Evolutionary conservation across 305 asterid genomes (phyloP).

Genomic region (Fraxinus greggii): DNA sequence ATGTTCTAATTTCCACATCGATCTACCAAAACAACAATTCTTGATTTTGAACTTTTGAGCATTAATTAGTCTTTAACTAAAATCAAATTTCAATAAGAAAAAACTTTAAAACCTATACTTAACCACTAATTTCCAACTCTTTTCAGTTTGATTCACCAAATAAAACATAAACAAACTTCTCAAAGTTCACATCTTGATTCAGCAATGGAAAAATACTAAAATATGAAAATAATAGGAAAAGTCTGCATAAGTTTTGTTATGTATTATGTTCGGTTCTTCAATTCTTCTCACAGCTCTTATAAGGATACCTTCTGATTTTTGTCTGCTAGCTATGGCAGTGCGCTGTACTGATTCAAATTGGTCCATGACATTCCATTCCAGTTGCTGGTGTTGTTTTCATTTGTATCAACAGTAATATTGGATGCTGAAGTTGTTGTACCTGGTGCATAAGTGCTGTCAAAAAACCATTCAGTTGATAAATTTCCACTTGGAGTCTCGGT

Average conservation of each 20-base stretch:
- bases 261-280: background rate
- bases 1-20: background rate
- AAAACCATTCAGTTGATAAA: constrained; percentile 56
- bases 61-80: background rate
- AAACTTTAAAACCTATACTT: background rate
- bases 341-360: constrained; percentile 3
- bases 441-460: constrained; percentile 31
- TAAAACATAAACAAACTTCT: background rate
- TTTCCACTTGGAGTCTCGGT: constrained; percentile 21
- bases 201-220: background rate
- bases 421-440: constrained; percentile 19
- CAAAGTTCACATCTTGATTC: background rate
- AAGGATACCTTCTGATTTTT: background rate
- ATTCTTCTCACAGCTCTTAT: background rate
- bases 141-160: background rate
- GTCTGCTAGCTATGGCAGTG: constrained; percentile 4
- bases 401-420: background rate
- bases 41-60: background rate
- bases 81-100: background rate
- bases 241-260: background rate
- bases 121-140: background rate
- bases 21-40: background rate
- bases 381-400: background rate
- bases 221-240: background rate
- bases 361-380: background rate